Base-by-base conservation (phyloP, 2,329 filamentous ascomycete genomes). In the Aspergillus neoniger region DNA sequence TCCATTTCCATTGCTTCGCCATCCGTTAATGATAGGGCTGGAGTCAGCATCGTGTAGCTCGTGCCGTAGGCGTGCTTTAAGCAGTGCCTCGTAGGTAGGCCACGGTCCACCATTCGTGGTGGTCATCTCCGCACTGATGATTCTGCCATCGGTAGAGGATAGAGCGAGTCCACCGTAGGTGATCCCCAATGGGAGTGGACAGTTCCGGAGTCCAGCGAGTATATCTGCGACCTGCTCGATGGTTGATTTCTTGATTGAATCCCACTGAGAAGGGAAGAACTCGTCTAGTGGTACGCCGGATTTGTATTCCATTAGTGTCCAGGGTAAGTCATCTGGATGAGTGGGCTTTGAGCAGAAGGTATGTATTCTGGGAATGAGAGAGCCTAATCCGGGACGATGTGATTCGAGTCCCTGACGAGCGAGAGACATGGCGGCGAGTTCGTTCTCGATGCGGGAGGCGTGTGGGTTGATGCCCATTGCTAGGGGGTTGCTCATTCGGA, bases 61-160 rank as follows among this genome's bases (percentile, higher is more conserved):
- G 23, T 44, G 41, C 7, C 14, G 19, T 7, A 44, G 14, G 2
- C 41, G 12, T 21, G 17, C 41, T 2, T 15, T 19, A 3, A 44
- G 41, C 0, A 44, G 6, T 1, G 0, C 12, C 5, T 15, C 41
- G 4, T 44, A 44, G 0, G 19, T 44, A 12, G 5, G 0, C 41
- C 41, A 44, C 3, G 41, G 41, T 14, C 19, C 41, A 0, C 41
- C 41, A 5, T 14, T 44, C 6, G 41, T 44, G 5, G 14, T 21
- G 10, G 41, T 44, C 41, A 44, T 44, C 2, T 44, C 19, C 9
- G 41, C n/a, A 10, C 19, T 21, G 14, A 44, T 14, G 12, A 44
- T 15, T 10, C 41, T 6, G 10, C 41, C 17, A 1, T 21, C 17
- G 8, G 2, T n/a, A 1, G 28, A 4, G 28, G 12, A 36, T 36